phyloP scores from a whole-genome alignment of 2,329 filamentous ascomycete genomes.

The Neophaeococcomyces aloes region DNA sequence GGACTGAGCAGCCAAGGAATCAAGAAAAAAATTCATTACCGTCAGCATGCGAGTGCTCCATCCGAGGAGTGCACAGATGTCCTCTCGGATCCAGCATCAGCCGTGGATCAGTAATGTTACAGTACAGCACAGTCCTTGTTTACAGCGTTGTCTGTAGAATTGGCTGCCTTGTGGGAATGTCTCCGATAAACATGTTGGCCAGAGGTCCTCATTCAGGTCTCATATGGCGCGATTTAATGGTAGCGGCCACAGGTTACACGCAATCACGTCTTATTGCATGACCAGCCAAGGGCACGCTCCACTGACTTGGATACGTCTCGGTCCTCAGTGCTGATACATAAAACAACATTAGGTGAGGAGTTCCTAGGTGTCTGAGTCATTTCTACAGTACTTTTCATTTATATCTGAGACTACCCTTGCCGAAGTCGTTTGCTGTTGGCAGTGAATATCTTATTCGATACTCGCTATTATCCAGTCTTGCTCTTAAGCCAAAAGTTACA shows the following conservation, averaged over 20 bases:
- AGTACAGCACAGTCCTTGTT: background rate
- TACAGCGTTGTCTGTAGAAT: slow-evolving; percentile 6
- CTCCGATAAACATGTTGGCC: too few relatives aligned
- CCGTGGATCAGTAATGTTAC: background rate
- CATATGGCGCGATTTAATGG: background rate
- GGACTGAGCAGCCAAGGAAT: too few relatives aligned
- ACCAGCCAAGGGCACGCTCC: background rate
- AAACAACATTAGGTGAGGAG: background rate
- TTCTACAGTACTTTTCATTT: too few relatives aligned
- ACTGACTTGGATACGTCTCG: background rate
- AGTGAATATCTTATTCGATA: too few relatives aligned
- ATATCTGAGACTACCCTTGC: too few relatives aligned
- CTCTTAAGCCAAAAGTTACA: too few relatives aligned
- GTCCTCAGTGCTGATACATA: background rate
- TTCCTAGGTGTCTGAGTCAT: background rate
- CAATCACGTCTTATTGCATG: slow-evolving; percentile 8
- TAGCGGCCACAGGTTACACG: background rate
- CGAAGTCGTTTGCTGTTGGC: too few relatives aligned
- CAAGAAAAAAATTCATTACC: too few relatives aligned
- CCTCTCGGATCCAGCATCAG: background rate
- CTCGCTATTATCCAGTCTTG: too few relatives aligned
- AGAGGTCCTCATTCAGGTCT: background rate
- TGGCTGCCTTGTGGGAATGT: slow-evolving; percentile 7
- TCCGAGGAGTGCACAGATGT: too few relatives aligned
- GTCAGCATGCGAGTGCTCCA: too few relatives aligned